Evolutionary conservation across 208 protist species (phyloP).

Genomic region (Acanthamoeba sp.): DNA sequence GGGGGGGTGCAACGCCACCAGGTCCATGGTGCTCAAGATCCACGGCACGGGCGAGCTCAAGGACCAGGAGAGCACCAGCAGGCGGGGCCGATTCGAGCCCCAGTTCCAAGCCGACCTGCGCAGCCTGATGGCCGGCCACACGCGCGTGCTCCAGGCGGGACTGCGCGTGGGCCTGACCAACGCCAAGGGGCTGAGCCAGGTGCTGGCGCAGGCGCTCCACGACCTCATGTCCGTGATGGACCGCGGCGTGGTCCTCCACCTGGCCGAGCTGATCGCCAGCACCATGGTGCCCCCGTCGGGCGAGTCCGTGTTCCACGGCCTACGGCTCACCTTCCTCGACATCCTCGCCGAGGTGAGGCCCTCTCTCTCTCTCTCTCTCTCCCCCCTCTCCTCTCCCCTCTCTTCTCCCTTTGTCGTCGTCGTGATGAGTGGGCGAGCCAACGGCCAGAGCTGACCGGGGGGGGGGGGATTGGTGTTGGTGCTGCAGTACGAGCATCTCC

Average conservation of each 20-base stretch:
- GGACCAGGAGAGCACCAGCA: neutral
- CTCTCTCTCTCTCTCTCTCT: neutral
- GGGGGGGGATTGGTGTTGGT: neutral
- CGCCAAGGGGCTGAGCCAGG: conserved; percentile 76
- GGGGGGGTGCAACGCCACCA: neutral
- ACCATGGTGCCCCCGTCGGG: conserved; percentile 11
- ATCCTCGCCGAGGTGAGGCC: conserved; percentile 1
- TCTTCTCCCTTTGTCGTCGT: neutral
- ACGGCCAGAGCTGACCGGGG: too few species aligned
- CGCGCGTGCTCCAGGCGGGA: conserved; percentile 10
- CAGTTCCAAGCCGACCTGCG: conserved; percentile 14
- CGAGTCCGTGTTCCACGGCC: neutral
- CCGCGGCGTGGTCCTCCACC: conserved; percentile 79
- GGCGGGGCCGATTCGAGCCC: neutral
- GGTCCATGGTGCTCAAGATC: conserved; percentile 54
- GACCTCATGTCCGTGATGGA: conserved; percentile 85
- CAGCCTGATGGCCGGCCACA: neutral
- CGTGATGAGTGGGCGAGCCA: too few species aligned
- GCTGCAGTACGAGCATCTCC: conserved; percentile 1
- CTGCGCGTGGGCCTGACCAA: conserved; percentile 46
- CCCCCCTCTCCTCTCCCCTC: neutral
- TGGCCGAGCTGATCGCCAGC: conserved; percentile 48
- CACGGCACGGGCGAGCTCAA: conserved; percentile 6
- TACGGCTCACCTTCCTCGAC: neutral
- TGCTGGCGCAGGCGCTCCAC: conserved; percentile 83